Base-by-base conservation (phyloP, 2,329 filamentous ascomycete genomes). In the Arthrobotrys sphaeroides region DNA sequence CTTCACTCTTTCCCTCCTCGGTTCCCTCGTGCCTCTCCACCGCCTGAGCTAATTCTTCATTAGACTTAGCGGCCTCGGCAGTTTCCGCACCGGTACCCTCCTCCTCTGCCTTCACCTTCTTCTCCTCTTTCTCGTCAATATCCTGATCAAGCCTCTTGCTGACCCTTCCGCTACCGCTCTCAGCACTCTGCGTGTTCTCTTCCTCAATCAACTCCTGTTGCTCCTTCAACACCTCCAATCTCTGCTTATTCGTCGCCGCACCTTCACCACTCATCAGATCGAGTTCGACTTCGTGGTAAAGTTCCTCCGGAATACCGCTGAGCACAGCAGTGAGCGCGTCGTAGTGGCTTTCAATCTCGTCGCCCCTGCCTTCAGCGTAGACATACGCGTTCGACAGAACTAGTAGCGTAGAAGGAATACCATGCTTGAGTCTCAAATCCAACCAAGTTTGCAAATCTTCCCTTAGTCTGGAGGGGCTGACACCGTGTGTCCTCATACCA, bases 271-370 rank as follows among this genome's bases (percentile, higher is more conserved):
- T 96, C 86, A 97, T 93, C 7, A 99, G 93, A 85, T 99, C 95
- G 31, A 99, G 90, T 84, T 98, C 95, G 78, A 99, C 97, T 85
- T 99, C 95, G 86, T 99, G 95, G 91, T 96, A 99, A 42, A 99
- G 87, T 83, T 99, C 95, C 83, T 99, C 95, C 2, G 95, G 95
- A 77, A 99, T 98, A 75, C 91, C 94, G 42, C 92, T 96, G 42
- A 99, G 86, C 3, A 99, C 95, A 66, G 93, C 92, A 75, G 94
- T 92, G 55, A 99, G 88, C 0, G 95, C 93, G 79, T 97, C 94
- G 73, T 99, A 93, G 84, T 98, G 94, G 77, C 89, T 92, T 31
- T 91, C 89, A 80, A 95, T 92, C 80, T 96, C 93, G 55, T 87
- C 85, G 57, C 94, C 92, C 80, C 94, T 93, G 76, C 91, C 90